These are phyloP conservation scores for Sphaerosporella brunnea DNA, from an alignment of 495 filamentous ascomycete species.

Conservation along the genomic window DNA sequence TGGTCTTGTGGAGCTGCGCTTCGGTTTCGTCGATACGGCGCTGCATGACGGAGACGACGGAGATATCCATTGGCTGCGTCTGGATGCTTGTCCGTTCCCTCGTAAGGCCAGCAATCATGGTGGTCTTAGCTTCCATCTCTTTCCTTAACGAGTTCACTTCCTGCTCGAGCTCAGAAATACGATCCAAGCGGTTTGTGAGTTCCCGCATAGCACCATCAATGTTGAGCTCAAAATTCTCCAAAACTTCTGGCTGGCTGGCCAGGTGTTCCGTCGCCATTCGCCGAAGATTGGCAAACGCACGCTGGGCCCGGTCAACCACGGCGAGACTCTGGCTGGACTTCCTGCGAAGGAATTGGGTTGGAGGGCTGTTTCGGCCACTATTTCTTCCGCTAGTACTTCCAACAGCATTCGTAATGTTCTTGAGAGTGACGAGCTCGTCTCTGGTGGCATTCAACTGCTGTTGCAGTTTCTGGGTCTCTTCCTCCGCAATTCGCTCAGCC, in stretches of 20 bases:
- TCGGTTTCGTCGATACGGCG: slow-evolving; percentile 78
- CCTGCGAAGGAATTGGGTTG: slow-evolving; percentile 61
- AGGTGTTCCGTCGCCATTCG: slow-evolving; percentile 78
- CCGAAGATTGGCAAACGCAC: slow-evolving; percentile 74
- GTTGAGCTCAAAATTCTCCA: slow-evolving; percentile 87
- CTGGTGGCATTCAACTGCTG: slow-evolving; percentile 64
- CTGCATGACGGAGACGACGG: slow-evolving; percentile 68
- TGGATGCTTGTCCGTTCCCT: slow-evolving; percentile 73
- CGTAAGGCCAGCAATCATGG: slow-evolving; percentile 84
- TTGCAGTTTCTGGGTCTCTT: slow-evolving; percentile 67
- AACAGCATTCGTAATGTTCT: too few relatives aligned
- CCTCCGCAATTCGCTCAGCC: slow-evolving; percentile 47
- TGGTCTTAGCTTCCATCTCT: slow-evolving; percentile 90
- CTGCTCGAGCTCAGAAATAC: slow-evolving; percentile 70
- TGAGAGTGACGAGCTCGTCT: slow-evolving; percentile 72
- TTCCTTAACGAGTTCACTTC: slow-evolving; percentile 71
- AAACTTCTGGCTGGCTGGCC: slow-evolving; percentile 56
- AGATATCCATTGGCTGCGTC: slow-evolving; percentile 77
- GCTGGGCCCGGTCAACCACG: slow-evolving; percentile 76
- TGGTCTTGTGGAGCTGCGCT: slow-evolving; percentile 54
- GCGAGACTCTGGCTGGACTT: slow-evolving; percentile 88
- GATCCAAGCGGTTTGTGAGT: slow-evolving; percentile 67
- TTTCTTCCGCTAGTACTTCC: slow-evolving; percentile 47
- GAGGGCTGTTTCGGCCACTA: slow-evolving; percentile 46
- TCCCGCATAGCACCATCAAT: slow-evolving; percentile 87